These are phyloP conservation scores for Pyracantha coccinea DNA, from an alignment of 331 rosid genomes.

Conservation along the genomic window DNA sequence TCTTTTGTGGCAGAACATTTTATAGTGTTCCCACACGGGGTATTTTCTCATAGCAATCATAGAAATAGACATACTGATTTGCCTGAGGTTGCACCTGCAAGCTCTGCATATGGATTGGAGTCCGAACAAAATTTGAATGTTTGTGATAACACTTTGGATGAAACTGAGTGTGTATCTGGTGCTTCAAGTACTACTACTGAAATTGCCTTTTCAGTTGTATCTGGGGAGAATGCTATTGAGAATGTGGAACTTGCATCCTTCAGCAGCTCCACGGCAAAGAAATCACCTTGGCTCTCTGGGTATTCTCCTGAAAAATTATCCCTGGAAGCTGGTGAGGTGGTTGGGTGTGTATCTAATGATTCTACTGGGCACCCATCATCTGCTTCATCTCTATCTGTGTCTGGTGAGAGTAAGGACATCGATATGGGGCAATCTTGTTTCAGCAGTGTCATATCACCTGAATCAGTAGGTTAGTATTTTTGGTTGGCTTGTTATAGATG, in stretches of 20 bases:
- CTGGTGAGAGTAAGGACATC: conserved; percentile 11
- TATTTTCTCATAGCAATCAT: conserved; percentile 9
- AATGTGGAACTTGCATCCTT: conserved; percentile 13
- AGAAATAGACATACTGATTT: conserved; percentile 6
- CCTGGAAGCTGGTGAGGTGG: conserved; percentile 13
- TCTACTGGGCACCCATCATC: conserved; percentile 14
- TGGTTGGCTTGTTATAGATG: background rate
- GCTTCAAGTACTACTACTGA: conserved; percentile 14
- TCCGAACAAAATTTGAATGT: conserved; percentile 3
- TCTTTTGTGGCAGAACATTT: conserved; percentile 19
- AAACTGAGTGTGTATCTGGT: conserved; percentile 3
- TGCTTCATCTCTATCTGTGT: conserved; percentile 9
- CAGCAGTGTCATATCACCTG: conserved; percentile 17
- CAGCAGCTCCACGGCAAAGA: conserved; percentile 10
- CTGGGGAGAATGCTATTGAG: conserved; percentile 13
- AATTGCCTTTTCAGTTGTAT: conserved; percentile 10
- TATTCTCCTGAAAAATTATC: conserved; percentile 23
- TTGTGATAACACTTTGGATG: background rate
- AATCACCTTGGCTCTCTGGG: background rate
- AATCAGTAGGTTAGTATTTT: conserved; percentile 47
- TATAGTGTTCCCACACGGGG: conserved; percentile 12
- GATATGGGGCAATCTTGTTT: conserved; percentile 24
- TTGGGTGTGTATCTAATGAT: conserved; percentile 17
- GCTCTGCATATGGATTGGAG: conserved; percentile 11
- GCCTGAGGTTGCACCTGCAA: conserved; percentile 15